phyloP scores from a whole-genome alignment of 257 asterid genomes.

The Prunella vulgaris region DNA sequence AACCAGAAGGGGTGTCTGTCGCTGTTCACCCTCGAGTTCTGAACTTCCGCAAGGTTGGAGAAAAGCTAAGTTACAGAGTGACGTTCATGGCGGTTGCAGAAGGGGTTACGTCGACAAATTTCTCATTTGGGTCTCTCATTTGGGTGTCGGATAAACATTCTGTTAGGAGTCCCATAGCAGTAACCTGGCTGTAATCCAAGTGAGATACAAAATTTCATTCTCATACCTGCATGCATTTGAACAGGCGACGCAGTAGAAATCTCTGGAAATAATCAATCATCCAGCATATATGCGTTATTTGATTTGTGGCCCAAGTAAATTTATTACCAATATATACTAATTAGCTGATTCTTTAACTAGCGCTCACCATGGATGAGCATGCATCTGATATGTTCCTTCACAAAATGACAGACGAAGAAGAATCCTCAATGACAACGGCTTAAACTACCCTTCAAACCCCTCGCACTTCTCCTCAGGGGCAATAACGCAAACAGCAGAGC shows the following conservation, averaged over 20 bases:
- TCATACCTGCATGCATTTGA: too few species aligned
- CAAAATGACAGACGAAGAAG: too few species aligned
- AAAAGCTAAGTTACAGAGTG: slow-evolving; percentile 46
- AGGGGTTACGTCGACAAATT: slow-evolving; percentile 19
- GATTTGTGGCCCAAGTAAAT: too few species aligned
- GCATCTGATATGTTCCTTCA: too few species aligned
- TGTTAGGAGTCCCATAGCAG: slow-evolving; percentile 69
- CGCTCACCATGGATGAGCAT: too few species aligned
- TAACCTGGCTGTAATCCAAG: slow-evolving; percentile 40
- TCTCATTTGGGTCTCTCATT: slow-evolving; percentile 48
- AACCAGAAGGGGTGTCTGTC: slow-evolving; percentile 45
- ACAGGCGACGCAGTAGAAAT: too few species aligned
- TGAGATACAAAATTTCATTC: neutral
- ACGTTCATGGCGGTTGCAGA: slow-evolving; percentile 30
- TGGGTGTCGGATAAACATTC: slow-evolving; percentile 44
- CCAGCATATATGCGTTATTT: too few species aligned
- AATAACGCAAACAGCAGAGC: slow-evolving; percentile 13
- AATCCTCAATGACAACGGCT: too few species aligned
- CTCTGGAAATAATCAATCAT: too few species aligned
- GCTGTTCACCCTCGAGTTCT: slow-evolving; percentile 45
- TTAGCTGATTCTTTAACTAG: too few species aligned
- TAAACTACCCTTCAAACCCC: slow-evolving; percentile 86
- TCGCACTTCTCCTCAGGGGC: slow-evolving; percentile 35
- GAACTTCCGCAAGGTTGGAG: slow-evolving; percentile 39
- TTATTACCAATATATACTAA: too few species aligned